Base-by-base conservation (phyloP, 139 green algal species). In the Spirogloea muscicola region DNA sequence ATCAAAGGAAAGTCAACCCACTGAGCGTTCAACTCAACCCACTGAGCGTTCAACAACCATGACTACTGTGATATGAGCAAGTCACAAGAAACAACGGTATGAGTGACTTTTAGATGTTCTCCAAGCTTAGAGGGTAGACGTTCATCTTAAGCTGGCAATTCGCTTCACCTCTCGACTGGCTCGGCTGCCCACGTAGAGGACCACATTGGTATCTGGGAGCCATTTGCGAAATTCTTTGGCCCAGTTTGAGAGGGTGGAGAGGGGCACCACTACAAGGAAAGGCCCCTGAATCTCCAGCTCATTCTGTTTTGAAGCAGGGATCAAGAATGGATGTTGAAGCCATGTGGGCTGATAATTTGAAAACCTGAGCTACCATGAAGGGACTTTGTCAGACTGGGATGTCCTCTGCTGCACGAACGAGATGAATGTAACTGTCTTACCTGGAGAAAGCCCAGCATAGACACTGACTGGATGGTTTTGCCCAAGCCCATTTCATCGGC, bases 401-500 rank as follows among this genome's bases (percentile, higher is more conserved):
- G 77, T 73, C 78, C n/a, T 18, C 25, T 38, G 66, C 82, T 85
- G 25, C 3, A 61, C 21, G 41, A 31, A 41, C 27, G 31, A n/a
- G n/a, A n/a, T n/a, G n/a, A n/a, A n/a, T n/a, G n/a, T n/a, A n/a
- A n/a, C n/a, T n/a, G n/a, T 38, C 65, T 3, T 63, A 81, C 68
- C 25, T 49, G 37, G 40, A 93, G 81, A 74, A 87, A 93, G 60
- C 73, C 58, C 46, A 92, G 55, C 85, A 90, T 87, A 21, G 66
- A 74, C 21, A 83, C 84, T 33, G 71, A 88, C 86, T 97, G 92
- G 18, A 96, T 77, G 1, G 89, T 95, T 78, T 95, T 95, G 38
- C 82, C 82, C 9, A 85, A 3, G 81, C 89, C 86, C 92, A 97
- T 96, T 82, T 98, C 93, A 74, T 97, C 93, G 1, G 94, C 93